Evolutionary conservation across 2,329 filamentous ascomycete species (phyloP), one percentile per base, ranked within the genome.

Genomic region (Exophiala lecanii-corni): DNA sequence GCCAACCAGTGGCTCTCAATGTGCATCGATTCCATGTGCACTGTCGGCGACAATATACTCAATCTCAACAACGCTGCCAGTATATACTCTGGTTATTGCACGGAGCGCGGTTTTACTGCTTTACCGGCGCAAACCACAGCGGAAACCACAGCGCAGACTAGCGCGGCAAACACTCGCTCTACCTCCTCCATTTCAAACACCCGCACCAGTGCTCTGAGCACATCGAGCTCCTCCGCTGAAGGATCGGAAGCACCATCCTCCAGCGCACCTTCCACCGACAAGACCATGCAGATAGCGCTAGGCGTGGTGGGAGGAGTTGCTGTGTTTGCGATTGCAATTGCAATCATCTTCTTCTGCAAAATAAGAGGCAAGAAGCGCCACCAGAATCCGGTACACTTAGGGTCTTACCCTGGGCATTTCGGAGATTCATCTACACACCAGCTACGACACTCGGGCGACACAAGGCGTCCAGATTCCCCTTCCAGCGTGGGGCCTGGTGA

Each of bases 61-160:
- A 34, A 40, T 40, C 13, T 34, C n/a, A 16, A 23, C 16, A 40
- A 23, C 26, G 38, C 38, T n/a, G 23, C 25, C 26, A 40, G 38
- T 25, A 32, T 40, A 15, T 40, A 40, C 26, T 4, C n/a, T 12
- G 25, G 30, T 15, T 40, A 40, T 21, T 40, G 38, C 28, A 34
- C 23, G 15, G n/a, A 32, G 6, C 25, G 20, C 7, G 38, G 38
- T 6, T 40, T 32, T 13, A 40, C 25, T 17, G 38, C 38, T 13
- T 10, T 40, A 9, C 26, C 38, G 17, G 38, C 38, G 10, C 25
- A 31, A 21, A 34, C 16, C n/a, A 17, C 25, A 5, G 38, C 38
- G 13, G 10, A 12, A 34, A 40, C 38, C 26, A 40, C 38, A 7
- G n/a, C 25, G 9, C n/a, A n/a, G n/a, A n/a, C n/a, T n/a, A n/a